Base-by-base conservation (phyloP, 1,139 yeast species). In the Blastobotrys capitulatus region DNA sequence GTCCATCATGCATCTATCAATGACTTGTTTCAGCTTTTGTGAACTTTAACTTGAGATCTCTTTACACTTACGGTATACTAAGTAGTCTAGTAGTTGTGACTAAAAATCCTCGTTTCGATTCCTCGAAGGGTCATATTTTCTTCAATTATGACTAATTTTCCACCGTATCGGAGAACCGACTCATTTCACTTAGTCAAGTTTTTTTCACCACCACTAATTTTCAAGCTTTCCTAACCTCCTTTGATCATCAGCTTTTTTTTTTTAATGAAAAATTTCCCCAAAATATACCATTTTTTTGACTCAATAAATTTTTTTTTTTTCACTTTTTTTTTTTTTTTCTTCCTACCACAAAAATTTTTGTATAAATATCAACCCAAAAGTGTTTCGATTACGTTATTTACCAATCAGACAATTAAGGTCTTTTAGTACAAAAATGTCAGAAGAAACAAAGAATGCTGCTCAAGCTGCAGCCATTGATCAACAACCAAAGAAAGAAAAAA, bases 401-500 rank as follows among this genome's bases (percentile, higher is more conserved):
- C 32, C 32, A 10, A 13, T 29, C 32, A 29, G 32, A 29, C 32
- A 29, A 29, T 12, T 29, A 5, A 18, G 40, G 25, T 18, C 22
- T 3, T 37, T 19, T n/a, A 10, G 27, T 20, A 37, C 42, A 39
- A 39, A 22, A 39, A 57, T 58, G 60, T 56, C 60, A 44, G 57
- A 53, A 40, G 52, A 38, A 39, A 47, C 34, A 15, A 42, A 49
- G 25, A 46, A 52, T 22, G 41, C 49, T 22, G 25, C 25, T 22
- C 6, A 4, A 5, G 25, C 25, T 22, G 25, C 25, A 5, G 25
- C 25, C 25, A 7, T 7, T 22, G 7, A 22, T 16, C 44, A 44
- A 6, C 56, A 58, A 37, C 60, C 63, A 6, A 56, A 53, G 51
- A 70, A 71, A 59, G 67, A 52, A 49, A 72, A 72, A 58, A 70